A percentile compares a stretch with the other conserved stretches of the same genome.
Evolutionary conservation across 768 basidiomycete species (phyloP).

Genomic region (Candolleomyces efflorescens): DNA sequence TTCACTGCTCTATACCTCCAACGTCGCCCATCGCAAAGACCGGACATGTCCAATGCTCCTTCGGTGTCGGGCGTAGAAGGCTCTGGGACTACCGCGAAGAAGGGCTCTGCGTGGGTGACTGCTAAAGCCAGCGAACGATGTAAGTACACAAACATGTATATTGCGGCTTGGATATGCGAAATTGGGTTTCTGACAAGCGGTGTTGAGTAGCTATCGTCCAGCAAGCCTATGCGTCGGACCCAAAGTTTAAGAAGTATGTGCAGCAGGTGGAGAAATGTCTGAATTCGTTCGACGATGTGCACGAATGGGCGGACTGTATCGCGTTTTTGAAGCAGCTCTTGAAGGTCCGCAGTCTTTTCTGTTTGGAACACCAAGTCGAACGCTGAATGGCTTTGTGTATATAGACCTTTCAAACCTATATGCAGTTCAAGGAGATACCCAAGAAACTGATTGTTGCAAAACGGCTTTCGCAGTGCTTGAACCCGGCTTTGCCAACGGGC

Average conservation of each 20-base stretch:
- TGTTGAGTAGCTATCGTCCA: constrained; percentile 42
- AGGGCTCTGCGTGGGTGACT: constrained; percentile 36
- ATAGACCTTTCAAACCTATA: constrained; percentile 89
- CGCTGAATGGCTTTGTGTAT: neutral
- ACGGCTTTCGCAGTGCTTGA: constrained; percentile 91
- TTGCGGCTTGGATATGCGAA: neutral
- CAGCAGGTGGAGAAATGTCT: constrained; percentile 92
- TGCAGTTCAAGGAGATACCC: constrained; percentile 95
- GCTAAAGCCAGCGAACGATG: constrained; percentile 48
- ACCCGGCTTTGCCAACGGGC: constrained; percentile 95
- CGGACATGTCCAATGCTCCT: constrained; percentile 22
- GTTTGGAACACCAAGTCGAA: neutral
- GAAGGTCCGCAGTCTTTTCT: constrained; percentile 48
- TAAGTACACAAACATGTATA: constrained; percentile 25
- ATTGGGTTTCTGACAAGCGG: constrained; percentile 1
- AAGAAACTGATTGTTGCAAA: constrained; percentile 93
- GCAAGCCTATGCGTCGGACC: constrained; percentile 62
- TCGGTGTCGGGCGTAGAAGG: constrained; percentile 28
- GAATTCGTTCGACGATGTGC: constrained; percentile 89
- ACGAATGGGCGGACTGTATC: constrained; percentile 99
- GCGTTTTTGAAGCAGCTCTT: constrained; percentile 92
- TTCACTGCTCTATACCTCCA: neutral
- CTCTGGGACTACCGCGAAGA: constrained; percentile 30
- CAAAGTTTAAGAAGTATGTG: constrained; percentile 91
- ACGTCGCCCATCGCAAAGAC: neutral